Conservation (phyloP, 176 grass and related monocot genomes). For the Bolboschoenus planiculmis region DNA sequence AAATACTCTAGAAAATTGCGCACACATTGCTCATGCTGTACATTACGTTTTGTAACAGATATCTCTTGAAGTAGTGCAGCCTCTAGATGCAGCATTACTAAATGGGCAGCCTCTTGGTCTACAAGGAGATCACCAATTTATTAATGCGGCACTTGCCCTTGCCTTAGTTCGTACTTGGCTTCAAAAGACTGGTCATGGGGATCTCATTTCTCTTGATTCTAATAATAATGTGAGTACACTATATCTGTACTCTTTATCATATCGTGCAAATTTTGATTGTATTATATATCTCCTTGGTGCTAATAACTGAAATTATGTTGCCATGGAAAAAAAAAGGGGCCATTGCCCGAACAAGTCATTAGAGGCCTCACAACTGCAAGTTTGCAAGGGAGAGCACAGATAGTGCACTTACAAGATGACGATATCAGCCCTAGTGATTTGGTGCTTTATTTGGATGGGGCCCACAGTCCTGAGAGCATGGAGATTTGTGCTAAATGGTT, state of each 20-base stretch:
- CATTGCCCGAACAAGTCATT: conserved; percentile 57
- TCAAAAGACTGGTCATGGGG: conserved; percentile 43
- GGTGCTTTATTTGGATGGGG: conserved; percentile 75
- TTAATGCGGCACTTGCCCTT: conserved; percentile 88
- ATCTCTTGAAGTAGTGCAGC: conserved; percentile 56
- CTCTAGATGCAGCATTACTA: conserved; percentile 54
- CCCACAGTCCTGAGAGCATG: conserved; percentile 88
- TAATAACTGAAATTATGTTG: conserved; percentile 2
- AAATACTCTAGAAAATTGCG: neutral
- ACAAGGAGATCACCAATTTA: conserved; percentile 71
- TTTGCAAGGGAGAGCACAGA: conserved; percentile 82
- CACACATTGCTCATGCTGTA: conserved; percentile 16
- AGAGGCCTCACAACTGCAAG: conserved; percentile 38
- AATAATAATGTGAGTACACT: conserved; percentile 39
- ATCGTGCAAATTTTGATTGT: neutral
- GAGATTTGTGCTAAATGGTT: conserved; percentile 91
- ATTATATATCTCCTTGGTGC: neutral
- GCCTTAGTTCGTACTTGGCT: conserved; percentile 78
- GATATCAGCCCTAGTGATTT: conserved; percentile 25
- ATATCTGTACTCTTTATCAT: conserved; percentile 27
- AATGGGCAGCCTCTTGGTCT: conserved; percentile 70
- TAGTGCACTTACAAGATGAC: conserved; percentile 35
- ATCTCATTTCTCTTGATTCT: conserved; percentile 31
- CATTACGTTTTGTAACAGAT: conserved; percentile 47
- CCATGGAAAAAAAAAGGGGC: conserved; percentile 37